phyloP scores from a whole-genome alignment of 495 filamentous ascomycete species.

The Penicillium fimorum region DNA sequence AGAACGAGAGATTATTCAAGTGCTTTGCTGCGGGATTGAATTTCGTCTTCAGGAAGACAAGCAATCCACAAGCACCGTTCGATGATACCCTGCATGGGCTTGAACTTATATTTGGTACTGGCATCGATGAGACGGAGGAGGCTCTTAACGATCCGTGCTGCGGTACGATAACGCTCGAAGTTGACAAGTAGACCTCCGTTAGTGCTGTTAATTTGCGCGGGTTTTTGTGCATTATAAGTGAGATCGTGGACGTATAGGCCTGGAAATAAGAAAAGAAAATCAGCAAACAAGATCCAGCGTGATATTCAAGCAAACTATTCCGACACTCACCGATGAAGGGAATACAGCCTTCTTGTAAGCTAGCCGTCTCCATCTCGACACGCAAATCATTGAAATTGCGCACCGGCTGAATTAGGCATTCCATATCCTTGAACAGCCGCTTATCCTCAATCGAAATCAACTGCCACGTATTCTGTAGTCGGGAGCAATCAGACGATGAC shows the following conservation, averaged over 20 bases:
- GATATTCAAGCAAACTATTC: neutral
- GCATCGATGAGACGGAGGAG: slow-evolving; percentile 86
- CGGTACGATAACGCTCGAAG: slow-evolving; percentile 88
- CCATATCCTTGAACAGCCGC: slow-evolving; percentile 73
- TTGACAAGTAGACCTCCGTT: slow-evolving; percentile 76
- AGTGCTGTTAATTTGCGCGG: slow-evolving; percentile 60
- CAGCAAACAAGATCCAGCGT: neutral
- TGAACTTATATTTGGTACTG: slow-evolving; percentile 83
- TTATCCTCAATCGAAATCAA: slow-evolving; percentile 69
- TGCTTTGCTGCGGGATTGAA: slow-evolving; percentile 56
- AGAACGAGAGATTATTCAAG: slow-evolving; percentile 42
- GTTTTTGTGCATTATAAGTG: slow-evolving; percentile 93
- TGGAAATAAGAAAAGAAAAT: slow-evolving; percentile 18
- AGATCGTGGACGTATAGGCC: slow-evolving; percentile 91
- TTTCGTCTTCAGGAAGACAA: slow-evolving; percentile 80
- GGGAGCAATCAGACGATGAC: slow-evolving; percentile 73
- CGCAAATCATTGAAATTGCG: slow-evolving; percentile 89
- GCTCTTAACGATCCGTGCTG: slow-evolving; percentile 91
- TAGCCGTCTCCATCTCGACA: slow-evolving; percentile 83
- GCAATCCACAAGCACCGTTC: slow-evolving; percentile 96
- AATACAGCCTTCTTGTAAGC: slow-evolving; percentile 81
- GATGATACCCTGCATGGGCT: slow-evolving; percentile 80
- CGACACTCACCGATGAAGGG: slow-evolving; percentile 79
- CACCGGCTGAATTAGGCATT: slow-evolving; percentile 79
- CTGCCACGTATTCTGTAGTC: slow-evolving; percentile 78